These are phyloP conservation scores for Ophiosphaerella herpotricha DNA, from an alignment of 2,329 filamentous ascomycete species.

Conservation along the genomic window DNA sequence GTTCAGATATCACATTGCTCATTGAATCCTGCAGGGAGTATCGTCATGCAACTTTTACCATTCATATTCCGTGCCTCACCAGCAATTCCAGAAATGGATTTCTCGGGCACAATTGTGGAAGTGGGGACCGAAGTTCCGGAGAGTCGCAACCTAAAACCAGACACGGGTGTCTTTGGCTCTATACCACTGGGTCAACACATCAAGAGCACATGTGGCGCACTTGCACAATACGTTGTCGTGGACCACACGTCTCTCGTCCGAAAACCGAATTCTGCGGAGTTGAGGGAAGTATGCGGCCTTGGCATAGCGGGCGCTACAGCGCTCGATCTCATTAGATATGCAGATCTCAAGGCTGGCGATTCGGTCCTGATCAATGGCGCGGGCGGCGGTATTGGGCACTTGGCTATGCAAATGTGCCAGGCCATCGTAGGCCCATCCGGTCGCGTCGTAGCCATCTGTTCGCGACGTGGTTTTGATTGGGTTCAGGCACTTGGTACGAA, in stretches of 20 bases:
- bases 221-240: slow-evolving; percentile 49
- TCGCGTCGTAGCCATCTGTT: slow-evolving; percentile 53
- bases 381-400: slow-evolving; percentile 56
- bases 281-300: slow-evolving; percentile 47
- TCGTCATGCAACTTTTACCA: slow-evolving; percentile 51
- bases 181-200: slow-evolving; percentile 42
- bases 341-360: slow-evolving; percentile 41
- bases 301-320: slow-evolving; percentile 50
- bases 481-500: slow-evolving; percentile 33
- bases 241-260: slow-evolving; percentile 39
- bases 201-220: slow-evolving; percentile 45
- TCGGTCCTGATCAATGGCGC: slow-evolving; percentile 57
- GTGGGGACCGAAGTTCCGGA: slow-evolving; percentile 1
- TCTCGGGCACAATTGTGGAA: slow-evolving; percentile 45
- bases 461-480: slow-evolving; percentile 49
- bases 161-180: slow-evolving; percentile 48
- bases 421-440: slow-evolving; percentile 40
- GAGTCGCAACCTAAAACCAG: slow-evolving; percentile 25
- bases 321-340: slow-evolving; percentile 40
- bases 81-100: slow-evolving; percentile 50
- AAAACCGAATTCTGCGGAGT: slow-evolving; percentile 33
- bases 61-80: slow-evolving; percentile 40
- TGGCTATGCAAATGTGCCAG: slow-evolving; percentile 53
- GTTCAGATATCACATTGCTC: slow-evolving; percentile 43
- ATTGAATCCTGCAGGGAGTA: slow-evolving; percentile 49